Base-by-base conservation (phyloP, 495 filamentous ascomycete genomes). In the Glarea lozoyensis region DNA sequence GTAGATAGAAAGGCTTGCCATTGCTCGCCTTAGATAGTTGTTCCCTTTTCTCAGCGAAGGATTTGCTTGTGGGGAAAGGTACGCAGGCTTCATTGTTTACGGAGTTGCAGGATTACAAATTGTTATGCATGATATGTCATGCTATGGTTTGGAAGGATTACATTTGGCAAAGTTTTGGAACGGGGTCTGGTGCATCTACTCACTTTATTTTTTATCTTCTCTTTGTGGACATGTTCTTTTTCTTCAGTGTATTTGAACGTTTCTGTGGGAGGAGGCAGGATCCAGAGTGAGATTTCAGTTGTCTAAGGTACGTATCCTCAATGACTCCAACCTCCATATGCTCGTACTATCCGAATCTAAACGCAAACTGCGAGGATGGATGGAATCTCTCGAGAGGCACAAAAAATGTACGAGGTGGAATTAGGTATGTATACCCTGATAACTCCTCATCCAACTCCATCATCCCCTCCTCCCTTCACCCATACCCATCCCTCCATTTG, bases 291-390 rank as follows among this genome's bases (percentile, higher is more conserved):
- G 2, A 22, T 42, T 18, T 21, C 18, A 11, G 17, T 38, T 21
- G 27, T n/a, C 36, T 53, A 40, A 48, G 49, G 49, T 53, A 53
- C 45, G 49, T 48, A 48, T 38, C 32, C 34, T n/a, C n/a, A n/a
- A n/a, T n/a, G n/a, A n/a, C 30, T 34, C 16, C 10, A 15, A 7
- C 30, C 20, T 2, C 2, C 23, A 31, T 27, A 9, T 31, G 21
- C 27, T 33, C 42, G 17, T 15, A 23, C 38, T 23, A 38, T 32
- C 32, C 46, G 22, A 34, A 25, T 36, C 36, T 33, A 38, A 16
- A 20, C 42, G 5, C 30, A 19, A 10, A 16, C 20, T 22, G 10
- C 13, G n/a, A 18, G 10, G 1, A 11, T 10, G 10, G 13, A 17
- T 34, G 11, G 13, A 37, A 15, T 43, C 18, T 35, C 10, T 2